Conservation (phyloP, 1,284 basidiomycete genomes). For the Boletus semigastroideus region DNA sequence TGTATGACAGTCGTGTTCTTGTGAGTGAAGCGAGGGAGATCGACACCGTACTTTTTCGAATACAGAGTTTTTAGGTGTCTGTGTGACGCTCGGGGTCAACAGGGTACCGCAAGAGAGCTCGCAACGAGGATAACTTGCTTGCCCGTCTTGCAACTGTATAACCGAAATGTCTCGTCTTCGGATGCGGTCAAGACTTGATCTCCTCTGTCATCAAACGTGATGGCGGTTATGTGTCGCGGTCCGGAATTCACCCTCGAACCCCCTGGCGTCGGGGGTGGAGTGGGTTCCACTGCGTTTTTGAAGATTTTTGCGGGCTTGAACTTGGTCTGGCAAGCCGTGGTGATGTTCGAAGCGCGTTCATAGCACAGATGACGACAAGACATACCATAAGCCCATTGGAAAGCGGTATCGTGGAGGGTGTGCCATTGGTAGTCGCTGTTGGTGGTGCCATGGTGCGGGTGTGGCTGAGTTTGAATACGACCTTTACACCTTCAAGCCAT, state of each 20-base stretch:
- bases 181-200: slow-evolving; percentile 83
- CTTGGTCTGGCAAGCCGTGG: slow-evolving; percentile 47
- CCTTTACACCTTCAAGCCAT: slow-evolving; percentile 35
- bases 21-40: slow-evolving; percentile 94
- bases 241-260: slow-evolving; percentile 41
- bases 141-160: slow-evolving; percentile 88
- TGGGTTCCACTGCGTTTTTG: slow-evolving; percentile 69
- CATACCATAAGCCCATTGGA: slow-evolving; percentile 49
- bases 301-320: slow-evolving; percentile 91
- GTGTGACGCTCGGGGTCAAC: slow-evolving; percentile 14
- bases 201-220: slow-evolving; percentile 90
- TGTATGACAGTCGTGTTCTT: slow-evolving; percentile 83
- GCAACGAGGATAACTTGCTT: slow-evolving; percentile 67
- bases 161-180: slow-evolving; percentile 91
- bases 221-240: slow-evolving; percentile 78
- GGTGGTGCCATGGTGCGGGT: slow-evolving; percentile 21
- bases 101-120: slow-evolving; percentile 25
- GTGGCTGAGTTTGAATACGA: slow-evolving; percentile 35
- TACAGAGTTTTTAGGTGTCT: slow-evolving; percentile 78
- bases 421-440: slow-evolving; percentile 38
- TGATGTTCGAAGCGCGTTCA: neutral
- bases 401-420: slow-evolving; percentile 38
- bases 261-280: slow-evolving; percentile 49
- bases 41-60: slow-evolving; percentile 96
- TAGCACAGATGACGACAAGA: neutral